Conservation (phyloP, 441 rosid genomes). For the Adansonia madagascariensis region DNA sequence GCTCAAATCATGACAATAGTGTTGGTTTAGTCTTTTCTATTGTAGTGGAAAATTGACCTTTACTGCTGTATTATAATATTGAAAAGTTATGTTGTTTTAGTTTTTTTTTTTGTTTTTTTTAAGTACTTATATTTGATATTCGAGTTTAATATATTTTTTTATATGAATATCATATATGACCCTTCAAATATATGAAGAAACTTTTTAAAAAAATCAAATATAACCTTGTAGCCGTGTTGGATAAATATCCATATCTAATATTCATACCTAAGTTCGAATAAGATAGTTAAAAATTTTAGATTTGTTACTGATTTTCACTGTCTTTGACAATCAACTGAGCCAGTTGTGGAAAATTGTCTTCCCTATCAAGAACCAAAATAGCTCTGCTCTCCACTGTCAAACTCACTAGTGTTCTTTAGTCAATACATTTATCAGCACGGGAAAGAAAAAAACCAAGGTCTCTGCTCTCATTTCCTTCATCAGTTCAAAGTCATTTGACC, state of each 20-base stretch:
- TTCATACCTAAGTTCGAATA: no score
- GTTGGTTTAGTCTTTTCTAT: background rate
- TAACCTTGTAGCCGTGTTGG: no score
- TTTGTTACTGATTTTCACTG: conserved; percentile 20
- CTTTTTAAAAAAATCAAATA: no score
- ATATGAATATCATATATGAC: no score
- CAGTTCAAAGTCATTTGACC: background rate
- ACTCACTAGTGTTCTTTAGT: background rate
- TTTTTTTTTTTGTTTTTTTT: no score
- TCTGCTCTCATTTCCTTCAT: background rate
- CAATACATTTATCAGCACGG: background rate
- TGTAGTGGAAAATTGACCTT: conserved; percentile 6
- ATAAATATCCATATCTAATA: no score
- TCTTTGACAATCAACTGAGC: conserved; percentile 19
- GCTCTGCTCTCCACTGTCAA: background rate
- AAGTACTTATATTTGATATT: no score
- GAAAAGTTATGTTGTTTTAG: no score
- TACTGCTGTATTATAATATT: background rate
- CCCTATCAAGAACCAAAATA: background rate
- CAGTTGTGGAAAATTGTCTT: conserved; percentile 15
- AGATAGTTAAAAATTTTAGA: background rate
- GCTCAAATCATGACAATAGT: conserved; percentile 12
- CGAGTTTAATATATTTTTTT: no score
- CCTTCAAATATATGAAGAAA: no score
- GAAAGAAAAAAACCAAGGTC: background rate